Evolutionary conservation across 345 rosid species (phyloP).

Genomic region (Laguncularia racemosa): DNA sequence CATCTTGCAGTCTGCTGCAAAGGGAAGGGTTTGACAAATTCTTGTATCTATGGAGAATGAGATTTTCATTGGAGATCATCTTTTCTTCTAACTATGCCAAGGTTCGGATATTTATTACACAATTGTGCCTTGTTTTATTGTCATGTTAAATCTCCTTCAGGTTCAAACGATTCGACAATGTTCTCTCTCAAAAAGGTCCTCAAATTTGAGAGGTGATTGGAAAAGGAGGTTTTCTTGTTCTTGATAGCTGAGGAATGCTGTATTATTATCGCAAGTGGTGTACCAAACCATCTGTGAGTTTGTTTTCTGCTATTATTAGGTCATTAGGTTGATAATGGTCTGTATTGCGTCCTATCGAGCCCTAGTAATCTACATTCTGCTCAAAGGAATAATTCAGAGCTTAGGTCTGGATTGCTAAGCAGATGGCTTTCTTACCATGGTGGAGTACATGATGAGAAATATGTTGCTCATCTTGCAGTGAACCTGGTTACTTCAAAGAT

Average conservation of each 20-base stretch:
- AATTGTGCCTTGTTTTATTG: constrained; percentile 6
- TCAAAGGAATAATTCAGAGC: constrained; percentile 93
- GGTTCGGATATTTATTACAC: not conserved
- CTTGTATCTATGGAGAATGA: not conserved
- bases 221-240: constrained; percentile 98
- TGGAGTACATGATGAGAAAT: constrained; percentile 94
- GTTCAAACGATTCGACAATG: constrained; percentile 99
- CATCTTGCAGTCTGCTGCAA: constrained; percentile 95
- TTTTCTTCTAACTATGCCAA: constrained; percentile 4
- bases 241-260: constrained; percentile 98
- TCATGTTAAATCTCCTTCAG: constrained; percentile 24
- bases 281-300: constrained; percentile 84
- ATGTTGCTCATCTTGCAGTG: constrained; percentile 98
- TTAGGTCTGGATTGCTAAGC: constrained; percentile 90
- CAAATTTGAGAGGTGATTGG: constrained; percentile 98
- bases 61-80: too few species aligned
- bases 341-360: constrained; percentile 27
- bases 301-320: not conserved
- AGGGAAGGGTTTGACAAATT: constrained; percentile 69
- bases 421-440: constrained; percentile 96
- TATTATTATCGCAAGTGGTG: constrained; percentile 92
- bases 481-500: constrained; percentile 98
- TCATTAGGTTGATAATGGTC: not conserved
- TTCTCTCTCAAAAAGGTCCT: constrained; percentile 93
- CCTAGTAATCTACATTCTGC: constrained; percentile 68